These are phyloP conservation scores for Mrakia frigida DNA, from an alignment of 768 basidiomycete species.

Conservation along the genomic window DNA sequence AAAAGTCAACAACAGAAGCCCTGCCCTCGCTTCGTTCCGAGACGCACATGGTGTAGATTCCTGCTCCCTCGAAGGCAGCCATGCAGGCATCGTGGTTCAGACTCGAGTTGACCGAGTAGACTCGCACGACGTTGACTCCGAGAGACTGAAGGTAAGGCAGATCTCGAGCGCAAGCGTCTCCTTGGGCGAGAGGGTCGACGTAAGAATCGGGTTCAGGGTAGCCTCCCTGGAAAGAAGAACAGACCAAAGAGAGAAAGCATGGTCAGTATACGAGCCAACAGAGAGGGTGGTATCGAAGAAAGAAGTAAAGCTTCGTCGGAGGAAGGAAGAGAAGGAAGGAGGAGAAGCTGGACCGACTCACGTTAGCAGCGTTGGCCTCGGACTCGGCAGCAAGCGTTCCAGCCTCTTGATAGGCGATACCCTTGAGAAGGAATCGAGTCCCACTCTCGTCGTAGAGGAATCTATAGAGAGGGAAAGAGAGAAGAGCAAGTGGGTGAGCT, in stretches of 20 bases:
- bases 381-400: slow-evolving; percentile 50
- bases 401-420: slow-evolving; percentile 76
- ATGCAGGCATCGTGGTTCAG: slow-evolving; percentile 85
- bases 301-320: not conserved
- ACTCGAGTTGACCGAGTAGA: slow-evolving; percentile 77
- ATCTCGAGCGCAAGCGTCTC: slow-evolving; percentile 67
- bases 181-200: slow-evolving; percentile 69
- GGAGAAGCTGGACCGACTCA: not conserved
- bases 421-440: slow-evolving; percentile 79
- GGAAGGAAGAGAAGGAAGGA: too few species aligned
- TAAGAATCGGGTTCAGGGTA: slow-evolving; percentile 61
- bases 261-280: not conserved
- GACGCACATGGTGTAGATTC: slow-evolving; percentile 46
- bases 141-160: slow-evolving; percentile 69
- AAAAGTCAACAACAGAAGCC: not conserved
- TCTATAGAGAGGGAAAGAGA: slow-evolving; percentile 52
- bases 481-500: not conserved
- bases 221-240: slow-evolving; percentile 45
- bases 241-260: slow-evolving; percentile 46
- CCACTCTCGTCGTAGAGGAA: slow-evolving; percentile 76
- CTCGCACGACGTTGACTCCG: slow-evolving; percentile 53
- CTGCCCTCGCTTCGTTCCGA: not conserved
- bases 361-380: slow-evolving; percentile 40
- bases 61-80: slow-evolving; percentile 39
- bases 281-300: not conserved